Conservation (phyloP, 129 eudicot species). For the carrot (Daucus carota) region DH1_v3.0 NC_030382.2:26942001-26942500, state of each 20-base stretch:
- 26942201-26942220: conserved; percentile 78
- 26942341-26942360: not conserved
- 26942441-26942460: conserved; percentile 1
- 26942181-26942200: conserved; percentile 72
- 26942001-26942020: not conserved
- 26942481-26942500: conserved; percentile 8
- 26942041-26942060: not conserved
- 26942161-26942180: conserved; percentile 62
- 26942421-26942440: conserved; percentile 1
- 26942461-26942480: conserved; percentile 12
- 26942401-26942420: not conserved
- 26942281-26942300: not conserved
- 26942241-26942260: not conserved
- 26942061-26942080: not conserved
- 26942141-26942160: conserved; percentile 82
- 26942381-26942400: not conserved
- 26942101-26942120: conserved; percentile 14
- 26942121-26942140: conserved; percentile 31
- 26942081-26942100: not conserved
- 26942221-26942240: conserved; percentile 48
- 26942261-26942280: not conserved
- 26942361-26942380: not conserved
- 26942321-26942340: not conserved
- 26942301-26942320: not conserved
- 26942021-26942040: not conserved